Evolutionary conservation across 2,329 filamentous ascomycete genomes (phyloP).

Genomic region (Pseudogymnoascus sp.): DNA sequence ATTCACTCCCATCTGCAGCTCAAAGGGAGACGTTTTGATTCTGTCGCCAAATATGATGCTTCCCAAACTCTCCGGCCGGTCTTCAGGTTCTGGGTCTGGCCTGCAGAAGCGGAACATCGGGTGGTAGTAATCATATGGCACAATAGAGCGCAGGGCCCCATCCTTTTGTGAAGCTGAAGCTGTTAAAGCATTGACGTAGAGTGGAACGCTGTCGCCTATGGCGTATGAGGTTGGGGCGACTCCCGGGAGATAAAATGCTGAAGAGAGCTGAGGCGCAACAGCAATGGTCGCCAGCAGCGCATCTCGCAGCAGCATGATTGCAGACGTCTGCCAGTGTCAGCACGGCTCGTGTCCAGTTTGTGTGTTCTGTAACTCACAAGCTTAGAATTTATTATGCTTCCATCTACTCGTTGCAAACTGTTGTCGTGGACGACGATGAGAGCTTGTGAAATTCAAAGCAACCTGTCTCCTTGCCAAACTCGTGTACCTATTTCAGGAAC

Average conservation of each 20-base stretch:
- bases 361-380: no score
- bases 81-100: slow-evolving; percentile 65
- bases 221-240: slow-evolving; percentile 92
- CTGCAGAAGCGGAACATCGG: slow-evolving; percentile 79
- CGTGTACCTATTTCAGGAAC: slow-evolving; percentile 6
- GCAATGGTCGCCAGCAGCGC: slow-evolving; percentile 42
- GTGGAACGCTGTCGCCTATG: slow-evolving; percentile 66
- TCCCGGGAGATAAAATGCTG: slow-evolving; percentile 91
- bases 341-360: background rate
- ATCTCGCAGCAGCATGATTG: slow-evolving; percentile 27
- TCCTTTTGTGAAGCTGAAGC: slow-evolving; percentile 71
- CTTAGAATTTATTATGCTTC: background rate
- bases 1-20: slow-evolving; percentile 77
- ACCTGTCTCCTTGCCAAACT: slow-evolving; percentile 9
- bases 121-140: slow-evolving; percentile 95
- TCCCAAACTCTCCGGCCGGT: slow-evolving; percentile 80
- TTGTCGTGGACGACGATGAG: slow-evolving; percentile 9
- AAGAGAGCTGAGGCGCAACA: slow-evolving; percentile 40
- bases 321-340: background rate
- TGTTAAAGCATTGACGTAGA: slow-evolving; percentile 88
- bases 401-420: background rate
- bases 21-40: slow-evolving; percentile 92
- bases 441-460: slow-evolving; percentile 6
- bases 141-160: slow-evolving; percentile 77
- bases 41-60: slow-evolving; percentile 96